Percentiles rank a stretch among this genome's conserved stretches.
phyloP scores from a whole-genome alignment of 352 stramenopile species.

The Pythium brachiatum region DNA sequence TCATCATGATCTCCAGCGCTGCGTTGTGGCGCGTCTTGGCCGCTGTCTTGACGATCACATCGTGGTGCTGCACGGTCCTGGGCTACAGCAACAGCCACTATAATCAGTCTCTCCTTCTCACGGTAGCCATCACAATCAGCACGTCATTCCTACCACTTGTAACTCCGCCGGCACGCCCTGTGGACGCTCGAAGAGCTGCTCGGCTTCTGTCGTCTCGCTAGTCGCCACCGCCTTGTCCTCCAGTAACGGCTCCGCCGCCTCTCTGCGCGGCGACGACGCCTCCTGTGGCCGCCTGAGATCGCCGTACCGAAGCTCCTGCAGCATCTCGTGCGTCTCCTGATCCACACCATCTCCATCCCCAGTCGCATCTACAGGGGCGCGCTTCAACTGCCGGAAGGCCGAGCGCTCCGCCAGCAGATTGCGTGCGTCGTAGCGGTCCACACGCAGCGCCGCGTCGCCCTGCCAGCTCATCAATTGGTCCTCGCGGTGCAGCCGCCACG shows the following conservation, averaged over 20 bases:
- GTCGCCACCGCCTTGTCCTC: neutral
- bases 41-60: slow-evolving; percentile 9
- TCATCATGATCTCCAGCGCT: slow-evolving; percentile 20
- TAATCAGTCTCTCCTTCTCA: neutral
- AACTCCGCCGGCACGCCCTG: neutral
- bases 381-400: slow-evolving; percentile 47
- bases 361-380: neutral
- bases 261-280: neutral
- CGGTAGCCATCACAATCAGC: too few species aligned
- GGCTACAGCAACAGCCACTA: neutral
- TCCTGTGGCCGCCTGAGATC: slow-evolving; percentile 3
- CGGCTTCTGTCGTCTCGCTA: neutral
- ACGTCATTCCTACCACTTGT: neutral
- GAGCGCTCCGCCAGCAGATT: slow-evolving; percentile 52
- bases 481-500: slow-evolving; percentile 53
- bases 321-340: neutral
- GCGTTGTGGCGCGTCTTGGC: slow-evolving; percentile 11
- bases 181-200: neutral
- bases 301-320: slow-evolving; percentile 14
- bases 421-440: slow-evolving; percentile 64
- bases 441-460: slow-evolving; percentile 31
- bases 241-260: neutral
- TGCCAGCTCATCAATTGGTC: slow-evolving; percentile 58
- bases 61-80: slow-evolving; percentile 4
- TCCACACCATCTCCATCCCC: neutral